Evolutionary conservation across 2,329 filamentous ascomycete genomes (phyloP), one percentile per base, ranked within the genome.

Genomic region (Stemphylium lycopersici): DNA sequence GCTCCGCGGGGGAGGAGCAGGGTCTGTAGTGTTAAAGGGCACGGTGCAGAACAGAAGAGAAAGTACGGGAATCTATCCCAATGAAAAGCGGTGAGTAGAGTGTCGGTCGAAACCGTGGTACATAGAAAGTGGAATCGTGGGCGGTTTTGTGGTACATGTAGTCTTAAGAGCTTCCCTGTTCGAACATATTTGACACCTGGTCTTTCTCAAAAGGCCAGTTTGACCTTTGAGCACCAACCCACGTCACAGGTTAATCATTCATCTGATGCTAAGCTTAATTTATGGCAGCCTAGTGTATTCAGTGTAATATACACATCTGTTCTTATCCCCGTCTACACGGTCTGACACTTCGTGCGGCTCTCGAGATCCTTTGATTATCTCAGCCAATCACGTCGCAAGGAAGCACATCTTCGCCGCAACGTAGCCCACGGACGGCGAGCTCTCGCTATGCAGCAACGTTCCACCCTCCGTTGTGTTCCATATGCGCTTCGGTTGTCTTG

Each of bases 131-230:
- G 52, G 56, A 38, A 39, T 52, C 24, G 54, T 50, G 52, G 56
- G 57, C 54, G 58, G 60, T 51, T 34, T 59, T 49, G 61, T 63
- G 40, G 59, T 61, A 54, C 54, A 56, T 50, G 57, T 48, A 48
- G 56, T 47, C n/a, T 65, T 56, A 47, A 52, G 47, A 68, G 61
- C 63, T 69, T 52, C 61, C 64, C 61, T 63, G 62, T 52, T 43
- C 55, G 33, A 36, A 49, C 53, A 55, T 56, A 60, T 55, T 61
- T 65, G 66, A 66, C 64, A 70, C 58, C 58, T 72, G 68, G 66
- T 47, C 66, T 66, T 70, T 65, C 52, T 58, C 54, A 52, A 71
- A 58, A 71, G 69, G 70, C 60, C 69, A 73, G 59, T 62, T 71
- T 70, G 66, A 66, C 66, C 36, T 53, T 56, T 54, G 42, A 53